These are phyloP conservation scores for Colletotrichum lentis DNA, from an alignment of 2,329 filamentous ascomycete species.

Conservation along the genomic window DNA sequence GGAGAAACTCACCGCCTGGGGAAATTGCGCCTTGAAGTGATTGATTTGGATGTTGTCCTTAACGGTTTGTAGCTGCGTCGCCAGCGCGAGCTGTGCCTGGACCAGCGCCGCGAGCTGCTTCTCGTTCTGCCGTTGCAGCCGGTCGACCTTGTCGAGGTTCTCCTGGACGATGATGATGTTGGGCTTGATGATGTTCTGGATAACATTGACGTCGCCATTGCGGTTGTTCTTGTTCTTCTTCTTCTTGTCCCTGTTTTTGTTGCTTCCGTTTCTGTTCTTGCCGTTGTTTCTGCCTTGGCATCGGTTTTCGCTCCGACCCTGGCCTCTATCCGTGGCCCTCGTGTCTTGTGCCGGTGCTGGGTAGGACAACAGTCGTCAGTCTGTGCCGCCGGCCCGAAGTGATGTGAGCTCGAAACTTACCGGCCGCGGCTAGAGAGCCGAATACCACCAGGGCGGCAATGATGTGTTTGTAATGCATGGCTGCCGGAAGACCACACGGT, in stretches of 20 bases:
- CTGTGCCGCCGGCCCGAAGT: too few species aligned
- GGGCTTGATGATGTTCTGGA: slow-evolving; percentile 41
- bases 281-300: slow-evolving; percentile 5
- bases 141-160: slow-evolving; percentile 48
- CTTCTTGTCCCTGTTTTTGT: not conserved
- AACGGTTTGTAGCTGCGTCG: slow-evolving; percentile 50
- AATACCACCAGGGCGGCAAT: slow-evolving; percentile 44
- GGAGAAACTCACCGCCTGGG: slow-evolving; percentile 46
- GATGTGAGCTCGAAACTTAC: slow-evolving; percentile 38
- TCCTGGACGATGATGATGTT: slow-evolving; percentile 49
- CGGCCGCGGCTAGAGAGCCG: slow-evolving; percentile 43
- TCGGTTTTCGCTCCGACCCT: slow-evolving; percentile 6
- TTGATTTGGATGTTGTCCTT: slow-evolving; percentile 55
- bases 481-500: not conserved
- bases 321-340: slow-evolving; percentile 11
- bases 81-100: slow-evolving; percentile 49
- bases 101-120: slow-evolving; percentile 50
- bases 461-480: slow-evolving; percentile 43
- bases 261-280: not conserved
- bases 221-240: slow-evolving; percentile 7
- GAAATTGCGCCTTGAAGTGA: slow-evolving; percentile 49
- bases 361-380: not conserved
- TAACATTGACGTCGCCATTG: slow-evolving; percentile 40
- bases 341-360: slow-evolving; percentile 27
- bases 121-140: slow-evolving; percentile 49